Percentiles rank a stretch among this genome's conserved stretches.
phyloP scores from a whole-genome alignment of 148 eudicot species.

The Linanthus parryae region DNA sequence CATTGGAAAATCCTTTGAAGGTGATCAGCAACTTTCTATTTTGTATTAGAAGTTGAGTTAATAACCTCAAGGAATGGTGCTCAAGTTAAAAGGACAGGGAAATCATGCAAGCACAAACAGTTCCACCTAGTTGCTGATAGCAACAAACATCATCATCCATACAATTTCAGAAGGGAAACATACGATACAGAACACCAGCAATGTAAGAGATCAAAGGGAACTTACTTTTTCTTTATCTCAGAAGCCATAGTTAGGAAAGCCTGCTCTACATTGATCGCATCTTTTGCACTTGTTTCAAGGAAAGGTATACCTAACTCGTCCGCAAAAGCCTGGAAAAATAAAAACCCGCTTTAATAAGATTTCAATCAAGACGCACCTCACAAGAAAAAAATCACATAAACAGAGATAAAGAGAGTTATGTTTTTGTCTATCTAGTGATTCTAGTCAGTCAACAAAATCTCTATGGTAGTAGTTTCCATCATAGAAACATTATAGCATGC shows the following conservation, averaged over 20 bases:
- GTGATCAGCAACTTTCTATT: too few species aligned
- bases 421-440: not conserved
- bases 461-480: not conserved
- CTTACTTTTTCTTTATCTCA: conserved; percentile 77
- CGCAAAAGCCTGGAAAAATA: conserved; percentile 62
- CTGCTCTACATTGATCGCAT: conserved; percentile 84
- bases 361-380: not conserved
- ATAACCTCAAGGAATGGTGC: not conserved
- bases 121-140: conserved; percentile 2
- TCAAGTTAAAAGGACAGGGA: not conserved
- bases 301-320: conserved; percentile 96
- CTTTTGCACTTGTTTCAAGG: conserved; percentile 97
- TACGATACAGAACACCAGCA: not conserved
- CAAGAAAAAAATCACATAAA: too few species aligned
- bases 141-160: not conserved
- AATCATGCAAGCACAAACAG: not conserved
- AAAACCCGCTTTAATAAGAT: not conserved
- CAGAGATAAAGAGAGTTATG: too few species aligned
- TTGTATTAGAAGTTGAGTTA: not conserved
- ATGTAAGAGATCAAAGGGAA: not conserved
- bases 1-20: too few species aligned
- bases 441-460: not conserved
- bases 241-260: conserved; percentile 93
- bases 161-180: not conserved
- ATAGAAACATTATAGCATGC: not conserved